A percentile compares a stretch with the other conserved stretches of the same genome.
Evolutionary conservation across 371 early-diverging fungal species (phyloP).

Genomic region (Actinomortierella ambigua): DNA sequence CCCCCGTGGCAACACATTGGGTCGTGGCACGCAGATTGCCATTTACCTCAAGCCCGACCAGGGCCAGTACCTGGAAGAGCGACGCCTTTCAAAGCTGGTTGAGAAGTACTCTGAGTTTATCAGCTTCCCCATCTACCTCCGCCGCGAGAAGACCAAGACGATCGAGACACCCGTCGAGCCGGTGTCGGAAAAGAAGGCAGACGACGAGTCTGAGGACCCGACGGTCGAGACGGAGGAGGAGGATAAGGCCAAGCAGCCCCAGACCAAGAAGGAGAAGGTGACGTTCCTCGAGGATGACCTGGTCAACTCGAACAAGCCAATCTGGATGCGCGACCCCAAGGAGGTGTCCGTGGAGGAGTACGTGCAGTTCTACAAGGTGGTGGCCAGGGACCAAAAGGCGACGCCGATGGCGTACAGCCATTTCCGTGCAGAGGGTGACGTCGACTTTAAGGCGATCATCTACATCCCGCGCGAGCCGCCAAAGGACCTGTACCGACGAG

Average conservation of each 20-base stretch:
- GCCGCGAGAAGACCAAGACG: constrained; percentile 52
- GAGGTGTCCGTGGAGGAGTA: constrained; percentile 83
- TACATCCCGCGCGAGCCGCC: constrained; percentile 82
- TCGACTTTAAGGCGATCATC: constrained; percentile 84
- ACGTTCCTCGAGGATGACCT: constrained; percentile 63
- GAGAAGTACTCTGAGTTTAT: constrained; percentile 92
- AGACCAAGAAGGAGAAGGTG: constrained; percentile 56
- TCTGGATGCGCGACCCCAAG: constrained; percentile 90
- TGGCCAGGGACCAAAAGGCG: constrained; percentile 68
- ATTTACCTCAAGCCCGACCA: constrained; percentile 91
- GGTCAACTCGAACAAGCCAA: constrained; percentile 85
- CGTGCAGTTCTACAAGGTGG: constrained; percentile 81
- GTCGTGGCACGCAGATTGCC: constrained; percentile 90
- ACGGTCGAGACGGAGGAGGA: constrained; percentile 59
- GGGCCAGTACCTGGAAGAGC: constrained; percentile 76
- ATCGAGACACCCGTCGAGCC: constrained; percentile 48
- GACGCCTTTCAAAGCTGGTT: constrained; percentile 69
- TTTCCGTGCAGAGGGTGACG: constrained; percentile 88
- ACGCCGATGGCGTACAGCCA: constrained; percentile 77
- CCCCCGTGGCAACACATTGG: constrained; percentile 81
- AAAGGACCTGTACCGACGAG: constrained; percentile 68
- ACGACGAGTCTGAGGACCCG: constrained; percentile 53
- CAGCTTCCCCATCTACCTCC: constrained; percentile 91
- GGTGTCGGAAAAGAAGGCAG: constrained; percentile 50
- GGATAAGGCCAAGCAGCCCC: constrained; percentile 59